Base-by-base conservation (phyloP, 2,329 filamentous ascomycete species). In the Diaporthe australafricana region DNA sequence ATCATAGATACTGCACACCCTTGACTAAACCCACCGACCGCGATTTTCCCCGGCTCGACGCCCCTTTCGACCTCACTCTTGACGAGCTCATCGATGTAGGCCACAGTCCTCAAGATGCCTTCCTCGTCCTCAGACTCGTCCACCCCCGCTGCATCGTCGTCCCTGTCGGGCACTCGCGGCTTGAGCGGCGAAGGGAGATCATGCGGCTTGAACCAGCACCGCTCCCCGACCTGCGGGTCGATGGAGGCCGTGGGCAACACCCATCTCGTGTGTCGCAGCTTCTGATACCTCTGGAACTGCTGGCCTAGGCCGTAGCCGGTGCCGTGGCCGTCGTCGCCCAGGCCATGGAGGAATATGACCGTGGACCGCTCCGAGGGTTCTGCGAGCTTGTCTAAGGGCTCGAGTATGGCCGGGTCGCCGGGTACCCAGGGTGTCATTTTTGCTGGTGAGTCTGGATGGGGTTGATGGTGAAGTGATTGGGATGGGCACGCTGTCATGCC, bases 231-330 rank as follows among this genome's bases (percentile, higher is more conserved):
- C 27, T 50, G 35, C 25, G 65, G 53, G 35, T 72, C 65, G 47
- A 69, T 20, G 5, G 25, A 20, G 17, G 70, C 70, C 6, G 63
- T 68, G 4, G 70, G 70, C 20, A 69, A 30, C 27, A 72, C 55
- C 70, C 70, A 72, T 42, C 25, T 72, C 2, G 70, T 72, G 25
- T 40, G 22, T 0, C 63, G 70, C 5, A 72, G 47, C 45, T 72
- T 72, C n/a, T 72, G 53, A 27, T 63, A 55, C 16, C 67, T 52
- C 30, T 72, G 70, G 25, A 72, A 72, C 47, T 72, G 63, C 47
- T 72, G 70, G 8, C 35, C 70, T 27, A 72, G 65, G n/a, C 70
- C 70, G 27, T 72, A 69, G 11, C 70, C 70, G 38, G 65, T 72
- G 9, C 70, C 70, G 16, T 50, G 65, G 25, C 70, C 70, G 47